Evolutionary conservation across 1,284 basidiomycete species (phyloP).

Genomic region (Ustilago crameri): DNA sequence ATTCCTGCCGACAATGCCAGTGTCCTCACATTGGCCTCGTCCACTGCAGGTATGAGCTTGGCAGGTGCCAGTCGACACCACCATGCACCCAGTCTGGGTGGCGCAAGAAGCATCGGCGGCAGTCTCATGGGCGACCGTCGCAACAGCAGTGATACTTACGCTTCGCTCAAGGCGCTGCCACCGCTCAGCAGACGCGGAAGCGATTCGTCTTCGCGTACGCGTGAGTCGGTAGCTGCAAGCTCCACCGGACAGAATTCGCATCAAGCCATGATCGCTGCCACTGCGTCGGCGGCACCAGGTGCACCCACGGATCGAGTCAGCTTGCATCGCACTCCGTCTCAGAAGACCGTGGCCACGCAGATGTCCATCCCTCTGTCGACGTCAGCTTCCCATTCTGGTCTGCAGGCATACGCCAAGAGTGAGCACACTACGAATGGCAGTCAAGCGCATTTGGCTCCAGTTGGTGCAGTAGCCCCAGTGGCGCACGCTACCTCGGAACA

Average conservation of each 20-base stretch:
- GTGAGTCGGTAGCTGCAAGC: conserved; percentile 50
- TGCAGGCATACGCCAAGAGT: conserved; percentile 31
- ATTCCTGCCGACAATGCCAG: conserved; percentile 91
- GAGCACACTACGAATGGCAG: conserved; percentile 32
- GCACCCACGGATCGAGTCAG: conserved; percentile 41
- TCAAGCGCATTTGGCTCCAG: conserved; percentile 21
- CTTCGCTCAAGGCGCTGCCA: conserved; percentile 61
- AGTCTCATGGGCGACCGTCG: conserved; percentile 60
- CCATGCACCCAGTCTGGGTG: conserved; percentile 52
- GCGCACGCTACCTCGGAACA: conserved; percentile 16
- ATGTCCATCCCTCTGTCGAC: conserved; percentile 55
- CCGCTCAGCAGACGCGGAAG: conserved; percentile 62
- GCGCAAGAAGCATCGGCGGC: conserved; percentile 57
- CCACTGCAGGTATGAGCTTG: conserved; percentile 71
- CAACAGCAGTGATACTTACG: conserved; percentile 60
- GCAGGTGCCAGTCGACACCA: conserved; percentile 49
- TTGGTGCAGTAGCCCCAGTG: conserved; percentile 2
- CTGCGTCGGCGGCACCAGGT: conserved; percentile 20
- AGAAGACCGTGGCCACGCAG: conserved; percentile 61
- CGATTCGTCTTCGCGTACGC: conserved; percentile 54
- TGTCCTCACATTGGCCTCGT: conserved; percentile 88
- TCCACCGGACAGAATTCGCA: conserved; percentile 55
- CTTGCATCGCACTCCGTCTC: conserved; percentile 59
- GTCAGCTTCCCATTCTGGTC: conserved; percentile 38
- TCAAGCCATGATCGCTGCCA: conserved; percentile 46